Conservation (phyloP, 495 filamentous ascomycete species). For the Penicillium roqueforti region DNA sequence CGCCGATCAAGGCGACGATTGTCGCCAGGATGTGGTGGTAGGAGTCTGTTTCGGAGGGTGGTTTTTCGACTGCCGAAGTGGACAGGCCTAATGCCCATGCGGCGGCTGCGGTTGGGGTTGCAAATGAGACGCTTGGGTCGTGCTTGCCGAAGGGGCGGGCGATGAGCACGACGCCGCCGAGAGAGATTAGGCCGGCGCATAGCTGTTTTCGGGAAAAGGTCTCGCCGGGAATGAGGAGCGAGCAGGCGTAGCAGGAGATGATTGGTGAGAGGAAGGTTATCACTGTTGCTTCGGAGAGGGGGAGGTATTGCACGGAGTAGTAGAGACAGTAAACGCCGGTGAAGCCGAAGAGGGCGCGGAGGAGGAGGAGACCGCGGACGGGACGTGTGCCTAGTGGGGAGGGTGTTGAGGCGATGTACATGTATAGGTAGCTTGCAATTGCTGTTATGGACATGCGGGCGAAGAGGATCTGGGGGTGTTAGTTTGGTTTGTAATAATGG, state of each 20-base stretch:
- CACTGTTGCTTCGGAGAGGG: conserved; percentile 86
- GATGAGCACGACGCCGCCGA: conserved; percentile 81
- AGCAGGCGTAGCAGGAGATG: conserved; percentile 79
- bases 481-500: not conserved
- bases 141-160: conserved; percentile 58
- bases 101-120: not conserved
- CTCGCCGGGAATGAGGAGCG: conserved; percentile 65
- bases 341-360: conserved; percentile 72
- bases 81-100: conserved; percentile 7
- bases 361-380: conserved; percentile 61
- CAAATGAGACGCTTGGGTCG: not conserved
- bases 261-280: conserved; percentile 86
- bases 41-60: conserved; percentile 33
- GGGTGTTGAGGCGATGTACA: conserved; percentile 64
- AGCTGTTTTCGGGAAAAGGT: conserved; percentile 78
- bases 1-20: conserved; percentile 69
- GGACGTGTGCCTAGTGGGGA: conserved; percentile 65
- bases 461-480: conserved; percentile 62
- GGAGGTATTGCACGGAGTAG: conserved; percentile 82
- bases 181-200: conserved; percentile 67
- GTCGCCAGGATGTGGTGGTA: conserved; percentile 71
- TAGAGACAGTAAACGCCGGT: conserved; percentile 80
- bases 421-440: conserved; percentile 63
- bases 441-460: conserved; percentile 77
- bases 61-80: conserved; percentile 14